Conservation (phyloP, 441 rosid species). For the Arabidopsis lyrata region DNA sequence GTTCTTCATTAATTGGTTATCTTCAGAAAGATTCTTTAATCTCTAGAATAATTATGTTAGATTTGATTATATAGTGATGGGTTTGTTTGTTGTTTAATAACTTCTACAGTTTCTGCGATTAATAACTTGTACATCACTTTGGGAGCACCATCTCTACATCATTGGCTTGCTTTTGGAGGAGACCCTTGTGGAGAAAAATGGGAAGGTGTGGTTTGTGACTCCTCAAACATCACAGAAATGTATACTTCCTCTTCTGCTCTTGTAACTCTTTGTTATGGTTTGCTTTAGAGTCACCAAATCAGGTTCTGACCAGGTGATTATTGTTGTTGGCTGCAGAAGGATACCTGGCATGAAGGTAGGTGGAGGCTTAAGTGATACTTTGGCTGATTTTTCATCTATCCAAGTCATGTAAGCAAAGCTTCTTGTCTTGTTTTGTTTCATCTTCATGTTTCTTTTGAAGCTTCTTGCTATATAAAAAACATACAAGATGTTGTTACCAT, state of each 20-base stretch:
- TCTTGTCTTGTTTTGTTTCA: conserved; percentile 18
- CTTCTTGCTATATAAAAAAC: conserved; percentile 8
- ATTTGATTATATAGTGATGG: conserved; percentile 1
- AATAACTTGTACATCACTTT: conserved; percentile 68
- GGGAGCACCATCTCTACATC: conserved; percentile 68
- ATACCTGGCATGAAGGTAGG: conserved; percentile 66
- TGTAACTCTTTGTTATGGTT: conserved; percentile 15
- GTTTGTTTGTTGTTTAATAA: conserved; percentile 11
- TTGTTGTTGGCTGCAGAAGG: conserved; percentile 60
- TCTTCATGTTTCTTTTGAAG: conserved; percentile 6
- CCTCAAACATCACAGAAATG: conserved; percentile 78
- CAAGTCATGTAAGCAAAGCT: conserved; percentile 63
- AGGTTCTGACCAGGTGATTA: conserved; percentile 37
- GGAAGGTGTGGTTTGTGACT: conserved; percentile 88
- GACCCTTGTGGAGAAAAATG: conserved; percentile 92
- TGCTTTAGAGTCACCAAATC: conserved; percentile 25
- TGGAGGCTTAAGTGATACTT: conserved; percentile 60
- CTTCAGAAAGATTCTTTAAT: background rate
- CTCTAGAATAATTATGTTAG: background rate
- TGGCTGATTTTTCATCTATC: conserved; percentile 67
- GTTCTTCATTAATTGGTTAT: background rate
- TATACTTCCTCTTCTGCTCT: conserved; percentile 43
- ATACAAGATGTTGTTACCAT: background rate
- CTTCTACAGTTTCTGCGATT: conserved; percentile 67
- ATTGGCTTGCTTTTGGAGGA: conserved; percentile 87